Conservation (phyloP, 768 basidiomycete species). For the Arthromyces matolae region DNA sequence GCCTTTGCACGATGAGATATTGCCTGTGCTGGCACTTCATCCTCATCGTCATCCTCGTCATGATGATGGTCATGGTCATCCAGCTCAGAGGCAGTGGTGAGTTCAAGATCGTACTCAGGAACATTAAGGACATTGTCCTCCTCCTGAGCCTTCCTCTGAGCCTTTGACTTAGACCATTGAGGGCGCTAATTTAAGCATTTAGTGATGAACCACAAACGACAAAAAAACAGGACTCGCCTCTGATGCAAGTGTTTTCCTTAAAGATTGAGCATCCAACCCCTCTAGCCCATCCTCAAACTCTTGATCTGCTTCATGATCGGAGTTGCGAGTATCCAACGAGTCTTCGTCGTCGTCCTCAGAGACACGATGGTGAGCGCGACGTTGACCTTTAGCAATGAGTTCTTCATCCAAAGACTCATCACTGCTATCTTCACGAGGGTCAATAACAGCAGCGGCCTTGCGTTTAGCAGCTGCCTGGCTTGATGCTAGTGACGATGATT, state of each 20-base stretch:
- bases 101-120: neutral
- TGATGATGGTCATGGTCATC: neutral
- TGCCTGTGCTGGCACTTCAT: neutral
- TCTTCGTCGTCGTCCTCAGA: no score
- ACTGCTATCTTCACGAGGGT: neutral
- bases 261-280: neutral
- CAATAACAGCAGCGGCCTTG: neutral
- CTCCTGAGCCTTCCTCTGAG: neutral
- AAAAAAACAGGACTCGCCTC: neutral
- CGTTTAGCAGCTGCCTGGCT: neutral
- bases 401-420: no score
- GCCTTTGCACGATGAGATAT: neutral
- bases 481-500: neutral
- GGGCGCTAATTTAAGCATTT: neutral
- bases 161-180: neutral
- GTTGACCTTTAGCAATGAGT: no score
- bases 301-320: neutral
- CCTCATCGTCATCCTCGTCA: neutral
- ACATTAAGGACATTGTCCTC: neutral
- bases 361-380: no score
- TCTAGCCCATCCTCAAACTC: neutral
- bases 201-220: neutral
- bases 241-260: neutral
- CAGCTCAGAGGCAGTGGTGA: neutral
- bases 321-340: no score